Percentiles rank a stretch among this genome's conserved stretches.
These are phyloP conservation scores for Helicocarpus griseus DNA, from an alignment of 2,329 filamentous ascomycete genomes.

Conservation along the genomic window DNA sequence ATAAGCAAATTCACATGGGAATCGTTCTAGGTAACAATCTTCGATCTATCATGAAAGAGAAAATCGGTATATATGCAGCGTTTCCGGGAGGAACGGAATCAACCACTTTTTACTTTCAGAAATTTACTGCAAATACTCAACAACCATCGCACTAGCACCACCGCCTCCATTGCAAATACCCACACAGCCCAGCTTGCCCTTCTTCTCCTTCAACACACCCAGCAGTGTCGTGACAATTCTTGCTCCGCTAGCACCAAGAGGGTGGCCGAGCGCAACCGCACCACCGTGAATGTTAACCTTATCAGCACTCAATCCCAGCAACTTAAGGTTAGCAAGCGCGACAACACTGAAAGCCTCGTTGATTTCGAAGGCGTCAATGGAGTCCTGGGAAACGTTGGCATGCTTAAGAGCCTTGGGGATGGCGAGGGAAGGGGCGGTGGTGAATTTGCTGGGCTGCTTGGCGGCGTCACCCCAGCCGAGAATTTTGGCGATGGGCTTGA, in stretches of 20 bases:
- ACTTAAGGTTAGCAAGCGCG: constrained; percentile 89
- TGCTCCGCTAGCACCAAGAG: constrained; percentile 85
- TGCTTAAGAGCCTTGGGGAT: constrained; percentile 97
- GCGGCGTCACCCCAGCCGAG: constrained; percentile 95
- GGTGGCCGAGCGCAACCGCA: constrained; percentile 90
- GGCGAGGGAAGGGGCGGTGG: constrained; percentile 81
- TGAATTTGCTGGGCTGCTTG: constrained; percentile 88
- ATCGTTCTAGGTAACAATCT: too few relatives aligned
- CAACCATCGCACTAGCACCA: constrained; percentile 84
- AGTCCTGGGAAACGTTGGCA: constrained; percentile 65
- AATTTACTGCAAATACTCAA: constrained; percentile 52
- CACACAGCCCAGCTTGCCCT: constrained; percentile 84
- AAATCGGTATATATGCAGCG: too few relatives aligned
- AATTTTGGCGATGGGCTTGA: constrained; percentile 93
- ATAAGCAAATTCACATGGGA: too few relatives aligned
- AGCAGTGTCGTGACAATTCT: constrained; percentile 86
- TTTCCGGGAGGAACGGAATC: too few relatives aligned
- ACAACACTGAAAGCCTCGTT: constrained; percentile 99
- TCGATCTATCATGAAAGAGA: too few relatives aligned
- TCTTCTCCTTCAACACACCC: constrained; percentile 79
- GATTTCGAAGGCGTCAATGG: constrained; percentile 93
- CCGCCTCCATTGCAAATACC: constrained; percentile 98
- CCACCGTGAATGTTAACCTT: constrained; percentile 95
- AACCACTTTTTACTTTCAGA: too few relatives aligned
- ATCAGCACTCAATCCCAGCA: constrained; percentile 66